Evolutionary conservation across 163 green algal species (phyloP), one percentile per base, ranked within the genome.

Genomic region (Scenedesmus sp.): DNA sequence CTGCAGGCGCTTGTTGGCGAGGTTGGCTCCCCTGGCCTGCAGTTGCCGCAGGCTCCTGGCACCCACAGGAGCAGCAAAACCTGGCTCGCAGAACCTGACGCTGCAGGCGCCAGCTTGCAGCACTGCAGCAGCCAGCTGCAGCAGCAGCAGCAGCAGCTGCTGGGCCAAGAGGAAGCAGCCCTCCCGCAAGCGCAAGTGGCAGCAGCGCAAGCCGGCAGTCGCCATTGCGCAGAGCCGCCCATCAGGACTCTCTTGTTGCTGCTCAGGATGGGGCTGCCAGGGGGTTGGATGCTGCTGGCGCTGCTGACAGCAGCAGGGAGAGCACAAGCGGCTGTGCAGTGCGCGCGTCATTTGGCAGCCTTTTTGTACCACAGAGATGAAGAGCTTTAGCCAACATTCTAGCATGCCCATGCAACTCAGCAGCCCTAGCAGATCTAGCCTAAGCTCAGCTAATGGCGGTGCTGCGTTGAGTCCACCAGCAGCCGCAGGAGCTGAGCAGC

Each of bases 131-230:
- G 53, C 76, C n/a, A 73, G 49, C 33, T 30, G 35, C 51, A 61
- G 49, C 86, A 85, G 43, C 86, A 85, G 86, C 86, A 59, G 82
- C 24, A 10, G 78, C 78, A 40, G 86, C 43, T 42, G 24, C 80
- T 40, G 0, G 12, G n/a, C 49, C 43, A 40, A 53, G 40, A 15
- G 42, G 35, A 20, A 42, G 24, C 81, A 86, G 81, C 81, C 44
- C 81, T 68, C n/a, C 43, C n/a, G 81, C 30, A 70, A 65, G 42
- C 44, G 20, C n/a, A 12, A 65, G 81, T 20, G 49, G 81, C 44
- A 86, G 81, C 81, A 86, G 81, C 81, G 72, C n/a, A 46, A 49
- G 44, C 81, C 46, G 46, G 37, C 46, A 68, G 44, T 72, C 46
- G 9, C 81, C 81, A 20, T 44, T 73, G 81, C 44, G n/a, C 6